Conservation (phyloP, 2,329 filamentous ascomycete genomes). For the Ceratocystis huliohia region DNA sequence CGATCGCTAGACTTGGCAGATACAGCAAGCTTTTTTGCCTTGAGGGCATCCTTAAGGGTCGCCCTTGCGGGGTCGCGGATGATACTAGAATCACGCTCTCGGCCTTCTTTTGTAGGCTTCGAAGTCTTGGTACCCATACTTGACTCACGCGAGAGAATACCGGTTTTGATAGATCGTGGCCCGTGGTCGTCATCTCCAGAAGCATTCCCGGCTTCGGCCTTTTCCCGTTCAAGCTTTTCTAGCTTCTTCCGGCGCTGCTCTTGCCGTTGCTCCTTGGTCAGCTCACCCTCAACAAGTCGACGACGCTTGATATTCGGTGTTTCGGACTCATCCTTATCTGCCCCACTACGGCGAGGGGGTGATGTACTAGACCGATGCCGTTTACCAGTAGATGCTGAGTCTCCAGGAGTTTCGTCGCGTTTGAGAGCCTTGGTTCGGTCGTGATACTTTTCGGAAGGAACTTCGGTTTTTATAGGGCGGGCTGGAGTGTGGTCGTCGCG, state of each 20-base stretch:
- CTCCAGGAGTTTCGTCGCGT: constrained; percentile 44
- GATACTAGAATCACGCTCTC: constrained; percentile 16
- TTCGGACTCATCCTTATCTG: constrained; percentile 42
- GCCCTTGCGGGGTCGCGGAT: constrained; percentile 24
- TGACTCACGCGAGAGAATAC: constrained; percentile 15
- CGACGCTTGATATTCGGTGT: constrained; percentile 46
- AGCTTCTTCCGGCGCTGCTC: constrained; percentile 13
- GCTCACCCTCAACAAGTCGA: constrained; percentile 41
- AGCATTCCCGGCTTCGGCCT: constrained; percentile 29
- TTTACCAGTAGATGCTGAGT: constrained; percentile 43
- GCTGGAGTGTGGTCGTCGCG: constrained; percentile 33
- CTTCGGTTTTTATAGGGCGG: constrained; percentile 36
- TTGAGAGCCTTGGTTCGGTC: constrained; percentile 49
- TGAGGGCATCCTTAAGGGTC: constrained; percentile 30
- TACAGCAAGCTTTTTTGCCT: constrained; percentile 31
- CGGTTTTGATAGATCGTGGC: constrained; percentile 32
- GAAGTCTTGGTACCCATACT: constrained; percentile 15
- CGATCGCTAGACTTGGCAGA: constrained; percentile 15
- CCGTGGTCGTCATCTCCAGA: constrained; percentile 34
- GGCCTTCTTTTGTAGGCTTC: constrained; percentile 21
- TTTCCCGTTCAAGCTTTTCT: constrained; percentile 8
- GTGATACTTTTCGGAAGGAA: constrained; percentile 35
- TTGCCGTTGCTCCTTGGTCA: constrained; percentile 31
- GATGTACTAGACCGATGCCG: constrained; percentile 47
- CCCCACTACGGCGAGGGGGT: constrained; percentile 37